phyloP scores from a whole-genome alignment of 805 yeast genomes.

The Starmerella davenportii region DNA sequence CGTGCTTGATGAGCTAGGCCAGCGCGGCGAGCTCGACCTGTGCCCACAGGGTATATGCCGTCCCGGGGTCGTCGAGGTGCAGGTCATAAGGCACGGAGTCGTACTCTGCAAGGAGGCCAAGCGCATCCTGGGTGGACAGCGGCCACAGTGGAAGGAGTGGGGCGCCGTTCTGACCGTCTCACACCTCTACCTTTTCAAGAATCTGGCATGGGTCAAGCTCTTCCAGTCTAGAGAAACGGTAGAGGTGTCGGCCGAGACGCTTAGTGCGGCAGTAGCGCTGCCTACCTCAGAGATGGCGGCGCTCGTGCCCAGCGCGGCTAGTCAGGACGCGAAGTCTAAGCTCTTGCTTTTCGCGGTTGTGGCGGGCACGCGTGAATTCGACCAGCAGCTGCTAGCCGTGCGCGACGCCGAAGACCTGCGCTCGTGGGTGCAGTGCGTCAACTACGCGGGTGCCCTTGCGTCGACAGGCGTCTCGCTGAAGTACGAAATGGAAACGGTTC shows the following conservation, averaged over 20 bases:
- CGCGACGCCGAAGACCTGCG: conserved; percentile 29
- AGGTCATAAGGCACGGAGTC: conserved; percentile 26
- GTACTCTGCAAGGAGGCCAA: conserved; percentile 22
- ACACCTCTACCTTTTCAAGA: conserved; percentile 27
- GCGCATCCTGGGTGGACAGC: conserved; percentile 18
- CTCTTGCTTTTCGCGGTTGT: conserved; percentile 16
- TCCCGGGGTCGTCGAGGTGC: conserved; percentile 26
- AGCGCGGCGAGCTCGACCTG: not conserved
- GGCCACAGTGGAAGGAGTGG: conserved; percentile 25
- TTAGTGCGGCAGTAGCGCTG: conserved; percentile 23
- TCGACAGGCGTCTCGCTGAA: not conserved
- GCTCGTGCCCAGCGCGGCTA: not conserved
- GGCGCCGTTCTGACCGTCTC: conserved; percentile 28
- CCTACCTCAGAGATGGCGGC: conserved; percentile 30
- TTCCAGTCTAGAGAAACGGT: conserved; percentile 10
- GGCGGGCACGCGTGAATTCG: conserved; percentile 19
- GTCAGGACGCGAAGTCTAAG: not conserved
- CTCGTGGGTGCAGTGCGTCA: conserved; percentile 45
- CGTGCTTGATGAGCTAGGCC: not conserved
- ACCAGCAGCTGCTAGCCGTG: conserved; percentile 28
- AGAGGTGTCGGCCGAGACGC: conserved; percentile 24
- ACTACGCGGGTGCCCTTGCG: conserved; percentile 33
- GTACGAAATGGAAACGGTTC: not conserved
- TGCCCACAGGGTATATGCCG: not conserved
- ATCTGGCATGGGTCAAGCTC: conserved; percentile 21